A percentile compares a stretch with the other conserved stretches of the same genome.
phyloP scores from a whole-genome alignment of 1,284 basidiomycete species.

The Apiotrichum gracile region DNA sequence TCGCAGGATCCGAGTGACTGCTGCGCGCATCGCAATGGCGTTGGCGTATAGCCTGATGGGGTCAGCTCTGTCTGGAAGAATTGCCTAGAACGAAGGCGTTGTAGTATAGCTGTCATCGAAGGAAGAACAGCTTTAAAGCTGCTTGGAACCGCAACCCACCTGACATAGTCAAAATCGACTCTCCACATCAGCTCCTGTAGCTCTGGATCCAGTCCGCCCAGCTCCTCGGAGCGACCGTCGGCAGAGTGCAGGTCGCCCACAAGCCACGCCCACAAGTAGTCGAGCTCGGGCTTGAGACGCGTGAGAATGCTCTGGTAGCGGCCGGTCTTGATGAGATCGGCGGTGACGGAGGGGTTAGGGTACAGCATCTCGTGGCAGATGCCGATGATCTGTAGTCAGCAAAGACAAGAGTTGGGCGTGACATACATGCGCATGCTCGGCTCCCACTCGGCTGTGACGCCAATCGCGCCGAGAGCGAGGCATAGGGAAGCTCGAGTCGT shows the following conservation, averaged over 20 bases:
- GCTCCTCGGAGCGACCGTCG: not conserved
- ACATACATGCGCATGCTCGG: conserved; percentile 18
- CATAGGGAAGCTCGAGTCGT: not conserved
- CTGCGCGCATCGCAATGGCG: conserved; percentile 17
- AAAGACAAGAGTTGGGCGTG: no score
- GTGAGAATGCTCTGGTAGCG: conserved; percentile 17
- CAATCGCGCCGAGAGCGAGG: not conserved
- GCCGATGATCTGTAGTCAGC: not conserved
- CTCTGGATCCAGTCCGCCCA: not conserved
- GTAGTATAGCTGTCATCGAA: no score
- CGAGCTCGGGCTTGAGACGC: conserved; percentile 18
- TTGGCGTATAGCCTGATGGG: conserved; percentile 15
- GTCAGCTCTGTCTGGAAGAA: not conserved
- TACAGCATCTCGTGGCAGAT: conserved; percentile 8
- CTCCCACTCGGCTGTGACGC: conserved; percentile 11
- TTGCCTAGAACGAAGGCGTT: no score
- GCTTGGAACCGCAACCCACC: no score
- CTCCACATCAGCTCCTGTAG: conserved; percentile 18
- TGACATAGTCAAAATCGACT: conserved; percentile 18
- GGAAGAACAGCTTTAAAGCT: no score
- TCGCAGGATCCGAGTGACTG: not conserved
- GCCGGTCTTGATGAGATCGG: conserved; percentile 17
- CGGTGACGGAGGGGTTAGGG: conserved; percentile 9
- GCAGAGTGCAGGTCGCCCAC: conserved; percentile 2
- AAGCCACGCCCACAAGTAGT: conserved; percentile 11